Base-by-base conservation (phyloP, 768 basidiomycete species). In the Boletus huronensis region DNA sequence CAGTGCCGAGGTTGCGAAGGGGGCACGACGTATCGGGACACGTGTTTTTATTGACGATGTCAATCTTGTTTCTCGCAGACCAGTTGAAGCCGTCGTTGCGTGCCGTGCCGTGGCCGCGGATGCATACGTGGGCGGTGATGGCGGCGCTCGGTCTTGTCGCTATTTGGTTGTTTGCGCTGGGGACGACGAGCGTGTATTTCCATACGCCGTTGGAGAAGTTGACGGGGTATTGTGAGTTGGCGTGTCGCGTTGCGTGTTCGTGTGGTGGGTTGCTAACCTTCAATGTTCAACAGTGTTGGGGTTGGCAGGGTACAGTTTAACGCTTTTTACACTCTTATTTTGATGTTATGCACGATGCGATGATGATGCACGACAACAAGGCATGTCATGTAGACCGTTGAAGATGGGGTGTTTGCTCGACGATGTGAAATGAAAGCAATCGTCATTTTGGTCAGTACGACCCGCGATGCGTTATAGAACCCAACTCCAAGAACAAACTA, bases 1-100 rank as follows among this genome's bases (percentile, higher is more conserved):
- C 66, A 0, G 73, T 72, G 0, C 90, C 93, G 9, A 74, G 87
- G 28, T 73, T 96, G 58, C 79, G 83, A 50, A 80, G 77, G 39
- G 96, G 96, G 0, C 93, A 97, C 67, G 96, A 98, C 63, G 83
- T 98, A 14, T 95, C 93, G 0, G 96, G 96, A 7, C 96, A 98
- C 66, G 77, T 93, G 29, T 98, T 97, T 75, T 79, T 98, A 57
- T 79, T 98, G 58, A 88, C 88, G 3, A 81, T 96, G 75, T 77
- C 85, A 14, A 74, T 79, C 14, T 75, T 96, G 25, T 89, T 97
- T 69, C 79, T 98, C 39, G 78, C 82, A 9, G 84, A 92, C 65
- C 89, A 93, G 69, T 69, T 95, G 31, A 73, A 77, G 17, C 76
- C 79, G 1, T 83, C 83, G 14, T 73, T 87, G 54, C 72, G 72